Evolutionary conservation across 2,329 filamentous ascomycete species (phyloP), one percentile per base, ranked within the genome.

Genomic region (Coleophoma crateriformis): DNA sequence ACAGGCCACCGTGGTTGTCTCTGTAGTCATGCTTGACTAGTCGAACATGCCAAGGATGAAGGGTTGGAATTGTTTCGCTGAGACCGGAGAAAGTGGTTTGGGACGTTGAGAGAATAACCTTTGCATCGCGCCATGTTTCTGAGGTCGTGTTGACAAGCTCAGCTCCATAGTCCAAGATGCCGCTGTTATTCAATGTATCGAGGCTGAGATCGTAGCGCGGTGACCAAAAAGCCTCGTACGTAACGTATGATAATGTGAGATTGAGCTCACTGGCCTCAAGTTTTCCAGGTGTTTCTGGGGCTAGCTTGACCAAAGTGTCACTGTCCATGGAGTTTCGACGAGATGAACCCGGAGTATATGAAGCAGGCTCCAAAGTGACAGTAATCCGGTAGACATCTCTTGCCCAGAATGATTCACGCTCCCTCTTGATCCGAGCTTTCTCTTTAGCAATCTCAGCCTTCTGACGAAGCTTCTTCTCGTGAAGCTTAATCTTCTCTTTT

Each of bases 161-260:
- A 37, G 82, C 82, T 19, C 71, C 68, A 53, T 78, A 78, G 17
- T 71, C 64, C 39, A 78, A 62, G 5, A 60, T 45, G 3, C 64
- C 66, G 4, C 54, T 60, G 10, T 56, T 53, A 15, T 64, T 62
- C 35, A 60, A 53, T 4, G 66, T 67, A 45, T 65, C 63, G 12
- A 78, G 67, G n/a, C 62, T 68, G 33, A 77, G 58, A 51, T 78
- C 72, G 52, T 78, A 78, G 14, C 73, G 68, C 33, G 74, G 71
- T 10, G 61, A 61, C 74, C 74, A 78, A 2, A 58, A 69, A 0
- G 72, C 72, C 19, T 67, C 58, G 38, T 61, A 59, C 5, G 61
- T 65, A 48, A 64, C 61, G 47, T 65, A 65, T 12, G 59, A 64
- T 14, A 65, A 48, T 0, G 56, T 60, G 2, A 65, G 50, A 34